Base-by-base conservation (phyloP, 495 filamentous ascomycete genomes). In the Penicillium canescens region DNA sequence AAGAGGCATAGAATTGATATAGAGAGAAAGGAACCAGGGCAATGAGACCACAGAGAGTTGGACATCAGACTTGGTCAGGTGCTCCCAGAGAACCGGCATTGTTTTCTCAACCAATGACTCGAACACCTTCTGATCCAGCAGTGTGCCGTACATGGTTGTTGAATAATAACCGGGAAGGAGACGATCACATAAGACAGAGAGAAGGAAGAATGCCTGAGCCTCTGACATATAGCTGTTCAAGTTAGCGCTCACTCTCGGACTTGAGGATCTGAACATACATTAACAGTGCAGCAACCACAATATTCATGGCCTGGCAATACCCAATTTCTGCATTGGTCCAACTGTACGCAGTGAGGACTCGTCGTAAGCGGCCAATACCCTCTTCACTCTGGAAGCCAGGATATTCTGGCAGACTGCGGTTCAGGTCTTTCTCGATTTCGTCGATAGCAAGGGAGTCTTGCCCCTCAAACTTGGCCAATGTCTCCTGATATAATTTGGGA, bases 261-360 rank as follows among this genome's bases (percentile, higher is more conserved):
- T 33, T n/a, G 40, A 37, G 9, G 14, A 21, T 16, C 5, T 2
- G 35, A 53, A 65, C 80, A 40, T 75, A 89, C 77, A 98, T 98
- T 35, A 98, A 79, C 47, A 98, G 69, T 8, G 94, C 94, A 14
- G 94, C 94, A 6, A 96, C 92, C 14, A 98, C 94, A 55, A 98
- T 98, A 66, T 98, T 98, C 94, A 98, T 98, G 20, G 94, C 94
- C 69, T 98, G 94, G 67, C 94, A 98, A 68, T 98, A 98, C 23
- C 94, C 94, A 36, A 98, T 92, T 55, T 96, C 90, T 42, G 89
- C 83, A 62, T 98, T 91, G 20, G 83, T 89, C 94, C 94, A 98
- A 69, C 91, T 96, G 70, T 98, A 98, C 11, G 94, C 94, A 4
- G 91, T 96, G 24, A 98, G 78, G 23, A 98, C 94, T 43, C 93